Conservation (phyloP, 805 yeast species). For the Blastobotrys parvus region DNA sequence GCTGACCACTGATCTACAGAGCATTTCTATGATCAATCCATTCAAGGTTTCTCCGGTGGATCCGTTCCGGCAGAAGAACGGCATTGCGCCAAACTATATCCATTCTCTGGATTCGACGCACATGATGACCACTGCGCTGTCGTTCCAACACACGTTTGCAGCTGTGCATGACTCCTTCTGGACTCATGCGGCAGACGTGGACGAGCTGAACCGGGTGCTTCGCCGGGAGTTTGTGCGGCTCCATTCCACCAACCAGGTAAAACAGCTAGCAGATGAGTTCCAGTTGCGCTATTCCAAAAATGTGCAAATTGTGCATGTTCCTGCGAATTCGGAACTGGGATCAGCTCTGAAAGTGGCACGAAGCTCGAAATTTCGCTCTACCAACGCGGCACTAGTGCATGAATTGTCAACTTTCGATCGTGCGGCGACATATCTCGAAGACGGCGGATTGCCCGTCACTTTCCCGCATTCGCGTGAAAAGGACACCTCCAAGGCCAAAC, state of each 20-base stretch:
- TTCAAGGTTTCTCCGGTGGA: slow-evolving; percentile 71
- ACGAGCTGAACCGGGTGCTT: slow-evolving; percentile 54
- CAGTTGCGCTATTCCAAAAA: slow-evolving; percentile 67
- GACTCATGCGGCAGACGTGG: slow-evolving; percentile 88
- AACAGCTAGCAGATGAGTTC: slow-evolving; percentile 64
- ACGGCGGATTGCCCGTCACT: too few relatives aligned
- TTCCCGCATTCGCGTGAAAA: too few relatives aligned
- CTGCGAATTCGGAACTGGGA: slow-evolving; percentile 35
- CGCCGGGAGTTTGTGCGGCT: slow-evolving; percentile 72
- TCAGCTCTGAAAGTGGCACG: background rate
- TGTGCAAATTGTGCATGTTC: slow-evolving; percentile 52
- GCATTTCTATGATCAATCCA: slow-evolving; percentile 82
- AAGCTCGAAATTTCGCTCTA: too few relatives aligned
- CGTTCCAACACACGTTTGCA: slow-evolving; percentile 51
- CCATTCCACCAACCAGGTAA: slow-evolving; percentile 57
- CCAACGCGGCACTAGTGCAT: too few relatives aligned
- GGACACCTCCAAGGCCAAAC: too few relatives aligned
- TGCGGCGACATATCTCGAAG: too few relatives aligned
- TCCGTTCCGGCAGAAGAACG: slow-evolving; percentile 78
- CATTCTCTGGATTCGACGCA: slow-evolving; percentile 96
- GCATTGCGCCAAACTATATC: slow-evolving; percentile 90
- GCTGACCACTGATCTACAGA: slow-evolving; percentile 72
- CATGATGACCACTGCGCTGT: slow-evolving; percentile 79
- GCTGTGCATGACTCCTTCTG: slow-evolving; percentile 96
- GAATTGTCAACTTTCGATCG: too few relatives aligned